Base-by-base conservation (phyloP, 306 rosid genomes). In the Prunus dulcis region DNA sequence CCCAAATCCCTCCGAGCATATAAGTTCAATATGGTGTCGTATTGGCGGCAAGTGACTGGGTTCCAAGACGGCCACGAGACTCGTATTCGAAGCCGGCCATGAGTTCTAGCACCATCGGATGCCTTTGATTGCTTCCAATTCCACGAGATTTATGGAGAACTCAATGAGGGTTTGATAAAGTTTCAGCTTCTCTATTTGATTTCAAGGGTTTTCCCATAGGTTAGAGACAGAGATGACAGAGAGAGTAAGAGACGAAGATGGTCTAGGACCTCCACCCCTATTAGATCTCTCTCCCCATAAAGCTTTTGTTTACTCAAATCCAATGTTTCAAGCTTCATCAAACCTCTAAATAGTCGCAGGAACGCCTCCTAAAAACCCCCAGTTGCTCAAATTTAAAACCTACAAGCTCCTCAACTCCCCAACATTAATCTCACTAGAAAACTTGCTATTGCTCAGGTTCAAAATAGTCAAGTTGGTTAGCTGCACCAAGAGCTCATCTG, bases 51-150 rank as follows among this genome's bases (percentile, higher is more conserved):
- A 0, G 97, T 9, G 57, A 93, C 89, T 2, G 98, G 93, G 18
- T 93, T 30, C 34, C 34, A 30, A 30, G 34, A 30, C 5, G 5
- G 34, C 34, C 34, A 30, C 34, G 0, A 30, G 34, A 30, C 5
- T 0, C 91, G 81, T 91, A 93, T 87, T 85, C 0, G 91, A 77
- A 3, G 83, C 57, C 7, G 96, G 89, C 98, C 98, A 93, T 11
- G 98, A 86, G 76, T 93, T 93, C 98, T 97, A 93, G 2, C 96
- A 78, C 98, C 98, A 30, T 30, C 34, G 5, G 34, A 93, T 91
- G 62, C 98, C 98, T 84, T 93, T 97, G 72, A 88, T 91, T n/a
- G 92, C 91, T 78, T 93, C 98, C 84, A 93, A 76, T 71, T 91
- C 98, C 3, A 87, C 79, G 78, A 91, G 80, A 30, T 30, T 0